These are phyloP conservation scores for Exophiala lecanii-corni DNA, from an alignment of 2,329 filamentous ascomycete genomes.

Conservation along the genomic window DNA sequence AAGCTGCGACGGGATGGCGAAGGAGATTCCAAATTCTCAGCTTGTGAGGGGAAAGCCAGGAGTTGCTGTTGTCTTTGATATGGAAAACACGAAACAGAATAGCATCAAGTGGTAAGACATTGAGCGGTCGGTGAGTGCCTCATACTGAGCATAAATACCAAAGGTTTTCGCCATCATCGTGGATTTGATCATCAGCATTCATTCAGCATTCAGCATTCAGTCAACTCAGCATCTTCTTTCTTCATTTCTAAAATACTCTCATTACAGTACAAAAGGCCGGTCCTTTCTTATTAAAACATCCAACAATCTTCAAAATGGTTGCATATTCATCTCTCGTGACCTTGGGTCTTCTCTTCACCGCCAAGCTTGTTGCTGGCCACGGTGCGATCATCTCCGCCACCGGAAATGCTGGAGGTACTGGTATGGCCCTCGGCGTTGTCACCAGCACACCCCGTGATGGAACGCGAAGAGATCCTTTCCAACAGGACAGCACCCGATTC, in stretches of 20 bases:
- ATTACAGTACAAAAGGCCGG: conserved; percentile 4
- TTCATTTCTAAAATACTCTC: neutral
- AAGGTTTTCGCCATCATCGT: neutral
- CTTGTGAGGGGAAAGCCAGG: neutral
- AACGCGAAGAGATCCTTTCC: conserved; percentile 57
- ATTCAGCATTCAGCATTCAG: neutral
- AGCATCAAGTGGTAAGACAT: too few relatives aligned
- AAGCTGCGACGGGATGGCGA: neutral
- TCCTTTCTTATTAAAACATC: neutral
- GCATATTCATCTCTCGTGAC: conserved; percentile 7
- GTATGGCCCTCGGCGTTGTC: conserved; percentile 50
- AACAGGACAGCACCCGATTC: conserved; percentile 62
- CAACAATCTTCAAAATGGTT: conserved; percentile 8
- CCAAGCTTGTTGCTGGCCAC: conserved; percentile 57
- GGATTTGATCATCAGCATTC: neutral
- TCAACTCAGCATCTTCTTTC: neutral
- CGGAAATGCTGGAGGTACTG: conserved; percentile 54
- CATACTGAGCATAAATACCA: neutral
- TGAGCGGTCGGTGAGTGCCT: too few relatives aligned
- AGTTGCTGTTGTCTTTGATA: neutral
- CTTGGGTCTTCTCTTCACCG: conserved; percentile 50
- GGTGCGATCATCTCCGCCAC: conserved; percentile 55
- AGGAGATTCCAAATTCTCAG: neutral
- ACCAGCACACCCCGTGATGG: conserved; percentile 58
- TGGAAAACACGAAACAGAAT: neutral